phyloP scores from a whole-genome alignment of 1,284 basidiomycete species.

The Fomitopsis palustris region DNA sequence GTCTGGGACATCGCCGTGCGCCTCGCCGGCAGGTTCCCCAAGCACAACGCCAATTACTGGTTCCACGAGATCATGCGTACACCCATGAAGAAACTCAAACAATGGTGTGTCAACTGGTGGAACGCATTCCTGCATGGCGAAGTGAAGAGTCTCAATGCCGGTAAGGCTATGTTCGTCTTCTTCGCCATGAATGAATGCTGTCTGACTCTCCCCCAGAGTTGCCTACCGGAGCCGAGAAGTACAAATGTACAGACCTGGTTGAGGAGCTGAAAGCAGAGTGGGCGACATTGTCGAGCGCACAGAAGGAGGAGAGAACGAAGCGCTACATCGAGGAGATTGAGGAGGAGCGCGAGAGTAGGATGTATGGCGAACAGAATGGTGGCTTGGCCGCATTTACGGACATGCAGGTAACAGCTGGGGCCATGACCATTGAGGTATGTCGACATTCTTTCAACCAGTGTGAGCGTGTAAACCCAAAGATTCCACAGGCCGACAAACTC shows the following conservation, averaged over 20 bases:
- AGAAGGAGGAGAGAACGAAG: conserved; percentile 1
- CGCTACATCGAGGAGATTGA: background rate
- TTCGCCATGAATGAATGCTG: background rate
- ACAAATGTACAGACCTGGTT: background rate
- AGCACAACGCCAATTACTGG: background rate
- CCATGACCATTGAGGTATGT: background rate
- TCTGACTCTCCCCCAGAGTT: background rate
- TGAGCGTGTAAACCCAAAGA: no score
- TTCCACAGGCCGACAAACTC: no score
- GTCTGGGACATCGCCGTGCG: background rate
- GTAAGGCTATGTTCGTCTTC: background rate
- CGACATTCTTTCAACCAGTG: background rate
- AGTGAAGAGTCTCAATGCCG: background rate
- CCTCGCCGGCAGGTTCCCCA: background rate
- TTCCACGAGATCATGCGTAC: background rate
- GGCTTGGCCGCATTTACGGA: background rate
- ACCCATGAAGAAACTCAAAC: background rate
- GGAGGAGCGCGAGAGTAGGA: conserved; percentile 2
- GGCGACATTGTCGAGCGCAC: background rate
- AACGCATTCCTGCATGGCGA: conserved; percentile 2
- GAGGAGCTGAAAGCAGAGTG: conserved; percentile 1
- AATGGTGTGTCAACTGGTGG: background rate
- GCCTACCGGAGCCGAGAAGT: background rate
- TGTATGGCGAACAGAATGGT: background rate
- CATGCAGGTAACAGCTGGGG: background rate